Base-by-base conservation (phyloP, 306 rosid genomes). In the Trichosanthes cucumerina region DNA sequence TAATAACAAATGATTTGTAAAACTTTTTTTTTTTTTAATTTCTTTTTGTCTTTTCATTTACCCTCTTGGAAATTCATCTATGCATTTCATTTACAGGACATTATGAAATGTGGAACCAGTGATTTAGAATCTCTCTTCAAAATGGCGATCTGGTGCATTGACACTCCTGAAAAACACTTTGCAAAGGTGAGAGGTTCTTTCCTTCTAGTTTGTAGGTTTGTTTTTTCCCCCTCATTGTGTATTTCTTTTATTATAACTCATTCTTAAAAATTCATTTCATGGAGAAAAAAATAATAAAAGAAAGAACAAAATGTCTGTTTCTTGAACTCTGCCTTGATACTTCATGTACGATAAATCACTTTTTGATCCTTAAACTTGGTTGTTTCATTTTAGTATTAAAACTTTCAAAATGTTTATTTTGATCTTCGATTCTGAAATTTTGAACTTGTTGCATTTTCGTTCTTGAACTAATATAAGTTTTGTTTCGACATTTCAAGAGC, bases 81-180 rank as follows among this genome's bases (percentile, higher is more conserved):
- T 50, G 26, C 12, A 46, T 83, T 85, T 50, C 84, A 43, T 80
- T 80, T 44, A 78, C 89, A 92, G 98, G 93, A 82, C 81, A 86
- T 96, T 52, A 78, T 68, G 77, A 85, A 24, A 12, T 83, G 89
- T 70, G 99, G 91, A 23, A 73, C 73, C 9, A 85, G 91, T 41
- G 92, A 91, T 60, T 79, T 92, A 79, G 88, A 77, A 57, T 82
- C 90, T 78, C 86, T 96, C 36, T 79, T 92, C 74, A 75, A 75
- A 64, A 60, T 85, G 36, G 85, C 79, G 4, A 81, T 91, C 68
- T 52, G 79, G 90, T 96, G 97, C 88, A 80, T 92, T 59, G 92
- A 86, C 8, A 57, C 79, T 59, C 98, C 99, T 0, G 93, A 90
- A 86, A 88, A 88, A 82, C 95, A 96, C 85, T 96, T 96, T 82